These are phyloP conservation scores for Wickerhamomyces mucosus DNA, from an alignment of 805 yeast species.

Conservation along the genomic window DNA sequence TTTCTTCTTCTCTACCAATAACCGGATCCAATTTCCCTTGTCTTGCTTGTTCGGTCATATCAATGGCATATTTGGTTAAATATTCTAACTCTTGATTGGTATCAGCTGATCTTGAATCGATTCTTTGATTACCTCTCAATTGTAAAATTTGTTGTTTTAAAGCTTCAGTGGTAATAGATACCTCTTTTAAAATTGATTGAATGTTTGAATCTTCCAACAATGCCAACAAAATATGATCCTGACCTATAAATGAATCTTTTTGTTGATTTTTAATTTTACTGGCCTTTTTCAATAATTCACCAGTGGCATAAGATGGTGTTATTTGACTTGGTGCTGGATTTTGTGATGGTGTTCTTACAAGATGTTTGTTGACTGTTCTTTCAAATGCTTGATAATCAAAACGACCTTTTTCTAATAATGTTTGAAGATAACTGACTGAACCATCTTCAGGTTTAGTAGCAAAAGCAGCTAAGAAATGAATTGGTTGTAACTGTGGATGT, in stretches of 20 bases:
- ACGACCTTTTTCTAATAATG: slow-evolving; percentile 76
- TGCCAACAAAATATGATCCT: slow-evolving; percentile 86
- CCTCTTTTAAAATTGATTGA: slow-evolving; percentile 63
- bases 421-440: slow-evolving; percentile 60
- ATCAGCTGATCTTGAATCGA: slow-evolving; percentile 91
- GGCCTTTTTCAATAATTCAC: slow-evolving; percentile 66
- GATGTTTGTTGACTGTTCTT: slow-evolving; percentile 67
- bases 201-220: slow-evolving; percentile 70
- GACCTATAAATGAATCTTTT: slow-evolving; percentile 86
- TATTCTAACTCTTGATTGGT: slow-evolving; percentile 80
- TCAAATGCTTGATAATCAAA: slow-evolving; percentile 79
- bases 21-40: slow-evolving; percentile 96
- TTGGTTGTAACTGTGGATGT: slow-evolving; percentile 77
- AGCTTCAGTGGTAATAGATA: slow-evolving; percentile 56
- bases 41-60: slow-evolving; percentile 87
- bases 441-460: slow-evolving; percentile 49
- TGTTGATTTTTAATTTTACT: slow-evolving; percentile 74
- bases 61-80: slow-evolving; percentile 81
- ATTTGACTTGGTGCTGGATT: slow-evolving; percentile 82
- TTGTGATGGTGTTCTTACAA: slow-evolving; percentile 83
- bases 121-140: slow-evolving; percentile 83
- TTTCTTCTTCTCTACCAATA: slow-evolving; percentile 98
- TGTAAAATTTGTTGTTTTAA: slow-evolving; percentile 69
- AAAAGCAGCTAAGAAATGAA: slow-evolving; percentile 89
- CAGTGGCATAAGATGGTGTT: slow-evolving; percentile 65